phyloP scores from a whole-genome alignment of 192 early-diverging fungal genomes.

The Piromyces sp. region DNA sequence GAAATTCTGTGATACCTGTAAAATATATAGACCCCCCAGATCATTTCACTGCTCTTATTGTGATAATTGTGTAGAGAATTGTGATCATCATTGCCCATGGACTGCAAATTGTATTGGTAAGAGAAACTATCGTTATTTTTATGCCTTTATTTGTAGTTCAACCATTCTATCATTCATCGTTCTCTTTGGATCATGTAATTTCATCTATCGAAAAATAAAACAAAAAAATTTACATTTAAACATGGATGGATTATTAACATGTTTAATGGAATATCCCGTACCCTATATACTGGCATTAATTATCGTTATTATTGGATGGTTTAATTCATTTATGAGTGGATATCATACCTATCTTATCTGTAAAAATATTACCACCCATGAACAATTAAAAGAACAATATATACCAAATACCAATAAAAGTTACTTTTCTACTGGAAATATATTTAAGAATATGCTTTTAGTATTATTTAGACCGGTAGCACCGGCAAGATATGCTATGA shows the following conservation, averaged over 20 bases:
- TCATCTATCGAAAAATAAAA: not conserved
- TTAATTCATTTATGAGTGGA: not conserved
- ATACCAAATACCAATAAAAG: not conserved
- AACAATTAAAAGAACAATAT: not conserved
- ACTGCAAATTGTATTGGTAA: conserved; percentile 80
- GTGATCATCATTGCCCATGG: conserved; percentile 77
- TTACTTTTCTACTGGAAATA: not conserved
- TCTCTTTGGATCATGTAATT: not conserved
- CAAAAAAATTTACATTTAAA: not conserved
- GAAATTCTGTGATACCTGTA: conserved; percentile 15
- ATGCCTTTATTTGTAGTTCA: not conserved
- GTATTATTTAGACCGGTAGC: not conserved
- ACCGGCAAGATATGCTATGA: not conserved
- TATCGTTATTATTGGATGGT: not conserved
- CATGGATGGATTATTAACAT: not conserved
- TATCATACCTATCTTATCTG: not conserved
- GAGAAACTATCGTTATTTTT: conserved; percentile 23
- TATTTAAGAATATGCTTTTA: not conserved
- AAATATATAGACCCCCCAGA: conserved; percentile 51
- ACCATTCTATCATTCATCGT: not conserved
- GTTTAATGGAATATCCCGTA: not conserved
- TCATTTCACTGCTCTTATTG: conserved; percentile 64
- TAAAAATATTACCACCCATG: not conserved
- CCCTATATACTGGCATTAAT: not conserved
- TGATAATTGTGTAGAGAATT: conserved; percentile 7